Evolutionary conservation across 1,284 basidiomycete species (phyloP).

Genomic region (Tilletia setariae): DNA sequence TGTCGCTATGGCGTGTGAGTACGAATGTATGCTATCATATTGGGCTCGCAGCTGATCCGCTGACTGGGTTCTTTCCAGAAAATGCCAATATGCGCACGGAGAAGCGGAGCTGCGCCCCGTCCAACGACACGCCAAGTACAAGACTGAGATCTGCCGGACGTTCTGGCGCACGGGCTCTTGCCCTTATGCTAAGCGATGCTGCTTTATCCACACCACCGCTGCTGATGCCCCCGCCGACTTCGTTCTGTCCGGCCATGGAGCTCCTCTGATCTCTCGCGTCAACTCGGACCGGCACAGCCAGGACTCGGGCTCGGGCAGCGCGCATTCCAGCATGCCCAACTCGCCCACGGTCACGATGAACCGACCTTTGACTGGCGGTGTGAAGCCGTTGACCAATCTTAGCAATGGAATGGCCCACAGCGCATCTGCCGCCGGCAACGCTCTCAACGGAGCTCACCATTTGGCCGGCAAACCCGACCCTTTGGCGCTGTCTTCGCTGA

Average conservation of each 20-base stretch:
- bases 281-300: constrained; percentile 12
- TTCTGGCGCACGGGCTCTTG: constrained; percentile 88
- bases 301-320: not conserved
- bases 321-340: not conserved
- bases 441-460: not conserved
- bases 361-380: not conserved
- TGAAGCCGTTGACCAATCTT: not conserved
- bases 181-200: constrained; percentile 73
- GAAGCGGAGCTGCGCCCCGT: constrained; percentile 78
- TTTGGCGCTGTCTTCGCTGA: constrained; percentile 7
- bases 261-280: constrained; percentile 12
- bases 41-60: too few species aligned
- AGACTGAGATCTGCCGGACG: constrained; percentile 85
- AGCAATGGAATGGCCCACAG: not conserved
- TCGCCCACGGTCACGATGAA: constrained; percentile 11
- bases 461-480: not conserved
- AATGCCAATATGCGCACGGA: constrained; percentile 64
- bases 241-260: not conserved
- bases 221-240: not conserved
- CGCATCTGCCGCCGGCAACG: too few species aligned
- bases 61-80: constrained; percentile 12
- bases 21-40: not conserved
- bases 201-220: constrained; percentile 18
- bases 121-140: constrained; percentile 83
- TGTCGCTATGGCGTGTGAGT: constrained; percentile 68